phyloP scores from a whole-genome alignment of 768 basidiomycete species.

The Mycena haematopus region DNA sequence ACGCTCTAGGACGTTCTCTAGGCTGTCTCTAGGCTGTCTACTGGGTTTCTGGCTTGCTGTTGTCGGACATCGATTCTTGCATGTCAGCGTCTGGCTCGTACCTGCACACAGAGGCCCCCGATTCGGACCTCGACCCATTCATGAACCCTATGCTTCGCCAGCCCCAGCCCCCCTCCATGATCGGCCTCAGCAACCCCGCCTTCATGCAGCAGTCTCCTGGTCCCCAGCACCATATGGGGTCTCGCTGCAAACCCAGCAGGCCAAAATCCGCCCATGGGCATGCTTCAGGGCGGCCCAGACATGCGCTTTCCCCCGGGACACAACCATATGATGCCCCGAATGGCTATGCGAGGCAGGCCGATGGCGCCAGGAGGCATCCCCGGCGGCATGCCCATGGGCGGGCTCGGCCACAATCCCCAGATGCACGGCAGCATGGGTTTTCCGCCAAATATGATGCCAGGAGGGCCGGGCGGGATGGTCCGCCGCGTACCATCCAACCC shows the following conservation, averaged over 20 bases:
- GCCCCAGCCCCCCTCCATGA: constrained; percentile 18
- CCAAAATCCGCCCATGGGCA: constrained; percentile 34
- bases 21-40: not conserved
- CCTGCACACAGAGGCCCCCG: constrained; percentile 24
- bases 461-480: constrained; percentile 12
- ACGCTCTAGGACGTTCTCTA: not conserved
- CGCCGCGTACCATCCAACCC: constrained; percentile 28
- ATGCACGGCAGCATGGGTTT: constrained; percentile 39
- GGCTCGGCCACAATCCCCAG: constrained; percentile 17
- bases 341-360: constrained; percentile 21
- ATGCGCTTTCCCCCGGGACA: constrained; percentile 26
- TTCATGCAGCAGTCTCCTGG: constrained; percentile 38
- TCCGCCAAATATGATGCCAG: constrained; percentile 35
- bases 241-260: constrained; percentile 28
- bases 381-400: constrained; percentile 20
- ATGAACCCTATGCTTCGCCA: constrained; percentile 29
- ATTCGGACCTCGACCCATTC: constrained; percentile 25
- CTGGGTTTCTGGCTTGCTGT: constrained; percentile 15
- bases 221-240: constrained; percentile 46
- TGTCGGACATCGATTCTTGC: constrained; percentile 8
- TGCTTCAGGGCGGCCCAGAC: constrained; percentile 35
- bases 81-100: constrained; percentile 29
- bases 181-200: constrained; percentile 30
- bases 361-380: constrained; percentile 22
- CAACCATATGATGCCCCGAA: constrained; percentile 19